Percentiles rank a stretch among this genome's conserved stretches.
phyloP scores from a whole-genome alignment of 2,329 filamentous ascomycete genomes.

The Colletotrichum sp. region DNA sequence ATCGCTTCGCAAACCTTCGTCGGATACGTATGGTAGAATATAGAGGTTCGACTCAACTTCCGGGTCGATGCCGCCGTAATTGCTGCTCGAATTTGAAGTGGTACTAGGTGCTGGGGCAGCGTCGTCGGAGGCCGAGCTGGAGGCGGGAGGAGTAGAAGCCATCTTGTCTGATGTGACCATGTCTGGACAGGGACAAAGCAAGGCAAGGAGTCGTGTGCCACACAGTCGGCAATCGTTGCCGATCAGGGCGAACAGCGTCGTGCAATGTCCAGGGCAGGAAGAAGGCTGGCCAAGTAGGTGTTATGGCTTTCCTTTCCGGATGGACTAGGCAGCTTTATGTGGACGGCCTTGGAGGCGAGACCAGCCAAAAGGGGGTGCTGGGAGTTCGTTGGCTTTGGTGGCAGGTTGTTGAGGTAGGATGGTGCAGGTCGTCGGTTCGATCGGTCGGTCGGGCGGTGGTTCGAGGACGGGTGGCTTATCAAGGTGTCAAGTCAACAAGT shows the following conservation, averaged over 20 bases:
- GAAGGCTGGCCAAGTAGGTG: not conserved
- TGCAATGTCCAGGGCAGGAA: not conserved
- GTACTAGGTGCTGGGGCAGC: not conserved
- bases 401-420: not conserved
- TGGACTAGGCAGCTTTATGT: not conserved
- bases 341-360: not conserved
- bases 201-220: not conserved
- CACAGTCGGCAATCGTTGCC: not conserved
- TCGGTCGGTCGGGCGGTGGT: not conserved
- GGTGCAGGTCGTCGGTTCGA: not conserved
- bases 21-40: slow-evolving; percentile 31
- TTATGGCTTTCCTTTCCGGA: not conserved
- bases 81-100: slow-evolving; percentile 1
- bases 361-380: not conserved
- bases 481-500: not conserved
- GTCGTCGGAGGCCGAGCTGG: not conserved
- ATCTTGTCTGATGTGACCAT: not conserved
- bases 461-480: not conserved
- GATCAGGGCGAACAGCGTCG: not conserved
- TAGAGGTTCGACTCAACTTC: slow-evolving; percentile 39
- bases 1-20: slow-evolving; percentile 24
- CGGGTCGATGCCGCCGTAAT: slow-evolving; percentile 39
- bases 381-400: not conserved
- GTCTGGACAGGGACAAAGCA: not conserved
- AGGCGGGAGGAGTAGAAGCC: not conserved